These are phyloP conservation scores for Pelargonium fulgidum DNA, from an alignment of 441 rosid species.

Conservation along the genomic window DNA sequence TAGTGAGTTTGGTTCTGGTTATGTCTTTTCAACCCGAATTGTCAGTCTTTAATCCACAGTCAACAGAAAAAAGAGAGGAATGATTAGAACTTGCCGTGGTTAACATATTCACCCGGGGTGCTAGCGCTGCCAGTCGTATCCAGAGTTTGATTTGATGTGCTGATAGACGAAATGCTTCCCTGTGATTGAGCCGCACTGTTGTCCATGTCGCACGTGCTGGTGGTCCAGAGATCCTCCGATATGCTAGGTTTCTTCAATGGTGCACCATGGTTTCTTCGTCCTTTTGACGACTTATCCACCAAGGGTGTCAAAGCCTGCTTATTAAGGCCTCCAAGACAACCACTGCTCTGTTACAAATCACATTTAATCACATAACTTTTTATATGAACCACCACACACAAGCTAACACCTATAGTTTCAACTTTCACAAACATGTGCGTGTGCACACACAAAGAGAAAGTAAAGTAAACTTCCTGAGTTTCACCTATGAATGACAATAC, in stretches of 20 bases:
- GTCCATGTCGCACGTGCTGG: conserved; percentile 55
- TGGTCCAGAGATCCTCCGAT: conserved; percentile 56
- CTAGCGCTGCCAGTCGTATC: conserved; percentile 39
- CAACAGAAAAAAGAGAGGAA: not conserved
- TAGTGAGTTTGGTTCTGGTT: no score
- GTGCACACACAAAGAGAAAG: not conserved
- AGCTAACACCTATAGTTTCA: not conserved
- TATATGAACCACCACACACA: conserved; percentile 12
- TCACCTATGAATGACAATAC: no score
- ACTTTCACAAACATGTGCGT: no score
- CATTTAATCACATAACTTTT: conserved; percentile 29
- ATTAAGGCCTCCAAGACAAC: conserved; percentile 51
- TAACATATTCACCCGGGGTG: conserved; percentile 57
- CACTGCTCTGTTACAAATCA: conserved; percentile 78
- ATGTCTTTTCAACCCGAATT: no score
- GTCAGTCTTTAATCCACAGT: no score
- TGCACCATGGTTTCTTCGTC: conserved; percentile 22
- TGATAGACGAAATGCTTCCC: conserved; percentile 54
- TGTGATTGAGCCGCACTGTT: conserved; percentile 51
- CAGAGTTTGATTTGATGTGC: conserved; percentile 39
- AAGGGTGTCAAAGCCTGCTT: conserved; percentile 24
- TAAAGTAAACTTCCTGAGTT: not conserved
- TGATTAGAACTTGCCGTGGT: conserved; percentile 55
- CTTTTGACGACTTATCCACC: conserved; percentile 27
- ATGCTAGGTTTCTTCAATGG: conserved; percentile 29